phyloP scores from a whole-genome alignment of 371 early-diverging fungal genomes.

The Entomophthora muscae region DNA sequence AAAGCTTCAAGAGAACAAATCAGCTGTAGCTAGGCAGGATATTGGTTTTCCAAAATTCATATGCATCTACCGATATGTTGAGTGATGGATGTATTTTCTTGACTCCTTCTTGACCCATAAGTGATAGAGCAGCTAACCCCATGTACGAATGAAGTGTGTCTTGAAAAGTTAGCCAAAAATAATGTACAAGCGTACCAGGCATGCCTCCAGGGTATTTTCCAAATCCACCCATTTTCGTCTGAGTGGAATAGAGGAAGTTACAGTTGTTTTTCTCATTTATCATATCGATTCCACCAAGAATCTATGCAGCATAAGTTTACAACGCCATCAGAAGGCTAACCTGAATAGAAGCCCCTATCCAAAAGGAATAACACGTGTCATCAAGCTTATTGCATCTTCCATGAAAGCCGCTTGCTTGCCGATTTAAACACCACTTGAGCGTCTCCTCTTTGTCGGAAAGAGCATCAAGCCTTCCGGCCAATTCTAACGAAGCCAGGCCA shows the following conservation, averaged over 20 bases:
- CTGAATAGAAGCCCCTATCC: conserved; percentile 79
- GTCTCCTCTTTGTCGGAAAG: conserved; percentile 32
- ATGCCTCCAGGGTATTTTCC: conserved; percentile 8
- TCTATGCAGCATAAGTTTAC: background rate
- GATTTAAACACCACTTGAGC: conserved; percentile 59
- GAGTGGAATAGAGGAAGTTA: conserved; percentile 3
- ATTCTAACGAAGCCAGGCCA: conserved; percentile 64
- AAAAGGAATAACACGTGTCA: conserved; percentile 98
- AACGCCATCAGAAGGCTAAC: conserved; percentile 17
- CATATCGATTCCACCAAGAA: conserved; percentile 2
- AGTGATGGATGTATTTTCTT: conserved; percentile 5
- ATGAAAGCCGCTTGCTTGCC: conserved; percentile 75
- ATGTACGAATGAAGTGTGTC: conserved; percentile 9
- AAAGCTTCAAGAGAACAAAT: background rate
- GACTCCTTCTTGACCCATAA: background rate
- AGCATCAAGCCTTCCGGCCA: conserved; percentile 42
- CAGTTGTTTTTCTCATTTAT: background rate
- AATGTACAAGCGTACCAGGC: conserved; percentile 5
- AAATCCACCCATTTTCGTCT: conserved; percentile 9
- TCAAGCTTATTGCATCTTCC: conserved; percentile 78
- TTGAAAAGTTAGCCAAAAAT: background rate
- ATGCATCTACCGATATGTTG: conserved; percentile 1
- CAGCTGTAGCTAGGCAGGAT: background rate
- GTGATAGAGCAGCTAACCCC: conserved; percentile 4
- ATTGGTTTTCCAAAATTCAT: conserved; percentile 1